Percentiles rank a stretch among this genome's conserved stretches.
Evolutionary conservation across 805 yeast genomes (phyloP).

Genomic region (Phaffomyces antillensis): DNA sequence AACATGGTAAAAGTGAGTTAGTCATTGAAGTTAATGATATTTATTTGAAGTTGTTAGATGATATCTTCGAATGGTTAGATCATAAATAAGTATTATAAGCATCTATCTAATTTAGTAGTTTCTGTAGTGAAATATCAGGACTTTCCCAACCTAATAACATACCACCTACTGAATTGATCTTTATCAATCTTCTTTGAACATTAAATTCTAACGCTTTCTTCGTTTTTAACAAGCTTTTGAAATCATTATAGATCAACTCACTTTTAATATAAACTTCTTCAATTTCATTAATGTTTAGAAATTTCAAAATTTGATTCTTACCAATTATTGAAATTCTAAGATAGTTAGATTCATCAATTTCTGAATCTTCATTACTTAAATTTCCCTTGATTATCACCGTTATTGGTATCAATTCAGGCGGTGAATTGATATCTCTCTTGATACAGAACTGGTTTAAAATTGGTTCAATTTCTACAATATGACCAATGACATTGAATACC

Average conservation of each 20-base stretch:
- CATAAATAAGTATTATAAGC: constrained; percentile 3
- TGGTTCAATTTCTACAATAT: constrained; percentile 16
- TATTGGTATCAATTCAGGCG: constrained; percentile 12
- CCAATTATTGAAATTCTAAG: constrained; percentile 9
- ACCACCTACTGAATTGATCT: constrained; percentile 5
- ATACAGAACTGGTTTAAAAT: constrained; percentile 11
- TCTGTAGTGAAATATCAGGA: constrained; percentile 8
- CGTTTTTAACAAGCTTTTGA: constrained; percentile 5
- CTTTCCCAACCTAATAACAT: constrained; percentile 15
- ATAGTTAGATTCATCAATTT: constrained; percentile 7
- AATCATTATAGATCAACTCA: constrained; percentile 3
- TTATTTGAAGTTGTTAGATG: constrained; percentile 10
- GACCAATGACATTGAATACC: constrained; percentile 9
- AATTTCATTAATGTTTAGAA: constrained; percentile 17
- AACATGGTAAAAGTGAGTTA: constrained; percentile 15
- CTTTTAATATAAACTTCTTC: constrained; percentile 18
- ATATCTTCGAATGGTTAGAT: constrained; percentile 17
- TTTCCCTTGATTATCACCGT: constrained; percentile 2
- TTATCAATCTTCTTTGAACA: constrained; percentile 11
- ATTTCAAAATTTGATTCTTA: constrained; percentile 11
- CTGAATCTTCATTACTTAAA: not conserved
- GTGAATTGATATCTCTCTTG: not conserved
- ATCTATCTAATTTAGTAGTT: not conserved
- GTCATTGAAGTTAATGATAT: constrained; percentile 15
- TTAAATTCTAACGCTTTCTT: constrained; percentile 3